These are phyloP conservation scores for Pestalotiopsis sp. DNA, from an alignment of 2,329 filamentous ascomycete species.

Conservation along the genomic window DNA sequence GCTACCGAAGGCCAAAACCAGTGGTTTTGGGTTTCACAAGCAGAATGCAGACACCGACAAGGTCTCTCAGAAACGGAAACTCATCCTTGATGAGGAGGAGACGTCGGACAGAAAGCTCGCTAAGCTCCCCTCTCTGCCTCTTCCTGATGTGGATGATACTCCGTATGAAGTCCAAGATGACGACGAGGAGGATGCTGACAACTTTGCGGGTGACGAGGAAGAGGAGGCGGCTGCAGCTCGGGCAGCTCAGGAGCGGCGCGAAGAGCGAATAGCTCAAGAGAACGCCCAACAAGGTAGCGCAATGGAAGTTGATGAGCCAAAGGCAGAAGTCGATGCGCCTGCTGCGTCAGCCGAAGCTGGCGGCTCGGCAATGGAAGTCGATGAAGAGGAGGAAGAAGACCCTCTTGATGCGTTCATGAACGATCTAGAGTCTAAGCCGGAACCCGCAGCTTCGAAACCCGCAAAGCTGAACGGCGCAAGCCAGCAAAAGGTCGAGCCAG, in stretches of 20 bases:
- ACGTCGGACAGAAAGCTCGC: slow-evolving; percentile 85
- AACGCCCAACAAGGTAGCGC: slow-evolving; percentile 51
- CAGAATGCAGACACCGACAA: slow-evolving; percentile 67
- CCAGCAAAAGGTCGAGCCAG: slow-evolving; percentile 53
- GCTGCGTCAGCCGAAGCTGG: slow-evolving; percentile 13
- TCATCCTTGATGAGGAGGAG: slow-evolving; percentile 89
- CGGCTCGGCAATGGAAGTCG: slow-evolving; percentile 58
- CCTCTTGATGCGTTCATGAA: slow-evolving; percentile 98
- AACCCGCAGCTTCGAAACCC: slow-evolving; percentile 30
- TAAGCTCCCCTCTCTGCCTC: slow-evolving; percentile 78
- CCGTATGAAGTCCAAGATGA: slow-evolving; percentile 63
- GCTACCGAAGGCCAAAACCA: slow-evolving; percentile 73
- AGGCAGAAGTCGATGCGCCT: slow-evolving; percentile 21
- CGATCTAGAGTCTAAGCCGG: slow-evolving; percentile 54
- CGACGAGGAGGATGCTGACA: slow-evolving; percentile 72
- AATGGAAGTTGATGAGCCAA: slow-evolving; percentile 39
- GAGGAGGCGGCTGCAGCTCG: slow-evolving; percentile 84
- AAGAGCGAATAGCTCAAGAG: slow-evolving; percentile 62
- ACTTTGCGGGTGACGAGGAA: slow-evolving; percentile 82
- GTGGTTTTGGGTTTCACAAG: slow-evolving; percentile 82
- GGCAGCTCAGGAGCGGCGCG: slow-evolving; percentile 82
- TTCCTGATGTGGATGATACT: slow-evolving; percentile 63
- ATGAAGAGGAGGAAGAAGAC: slow-evolving; percentile 76
- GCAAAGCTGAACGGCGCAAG: slow-evolving; percentile 36
- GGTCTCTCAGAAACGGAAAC: slow-evolving; percentile 68